Evolutionary conservation across 306 rosid species (phyloP).

Genomic region (Rubus idaeus): DNA sequence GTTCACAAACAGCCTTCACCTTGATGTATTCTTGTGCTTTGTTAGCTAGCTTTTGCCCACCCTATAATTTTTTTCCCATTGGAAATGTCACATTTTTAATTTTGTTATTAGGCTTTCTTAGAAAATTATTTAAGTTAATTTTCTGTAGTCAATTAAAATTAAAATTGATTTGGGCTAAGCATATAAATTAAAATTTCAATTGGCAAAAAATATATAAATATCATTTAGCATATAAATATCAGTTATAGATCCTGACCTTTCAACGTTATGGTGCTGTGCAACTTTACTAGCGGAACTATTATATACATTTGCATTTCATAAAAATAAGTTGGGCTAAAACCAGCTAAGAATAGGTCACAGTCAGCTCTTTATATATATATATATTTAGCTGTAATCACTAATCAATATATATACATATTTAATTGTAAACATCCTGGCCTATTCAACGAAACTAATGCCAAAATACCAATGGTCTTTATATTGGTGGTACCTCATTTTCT

Average conservation of each 20-base stretch:
- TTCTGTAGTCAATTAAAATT: no score
- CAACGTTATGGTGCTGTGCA: not conserved
- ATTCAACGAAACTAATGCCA: not conserved
- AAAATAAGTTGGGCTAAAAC: not conserved
- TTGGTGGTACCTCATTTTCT: not conserved
- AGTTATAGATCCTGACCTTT: constrained; percentile 5
- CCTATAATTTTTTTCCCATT: constrained; percentile 22
- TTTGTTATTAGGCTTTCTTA: constrained; percentile 20
- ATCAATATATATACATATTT: not conserved
- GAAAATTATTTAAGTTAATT: not conserved
- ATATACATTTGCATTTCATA: no score
- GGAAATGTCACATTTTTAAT: constrained; percentile 35
- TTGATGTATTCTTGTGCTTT: constrained; percentile 38
- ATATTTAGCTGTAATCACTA: not conserved
- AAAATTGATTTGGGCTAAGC: not conserved
- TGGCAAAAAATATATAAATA: not conserved
- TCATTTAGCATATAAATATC: not conserved
- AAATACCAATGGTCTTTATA: not conserved
- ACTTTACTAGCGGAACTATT: not conserved
- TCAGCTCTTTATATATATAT: not conserved
- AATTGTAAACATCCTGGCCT: not conserved
- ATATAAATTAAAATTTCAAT: not conserved
- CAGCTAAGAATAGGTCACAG: not conserved
- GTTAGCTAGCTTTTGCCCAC: constrained; percentile 33
- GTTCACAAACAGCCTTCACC: constrained; percentile 24